A percentile compares a stretch with the other conserved stretches of the same genome.
These are phyloP conservation scores for Peronospora belbahrii DNA, from an alignment of 352 stramenopile genomes.

Conservation along the genomic window DNA sequence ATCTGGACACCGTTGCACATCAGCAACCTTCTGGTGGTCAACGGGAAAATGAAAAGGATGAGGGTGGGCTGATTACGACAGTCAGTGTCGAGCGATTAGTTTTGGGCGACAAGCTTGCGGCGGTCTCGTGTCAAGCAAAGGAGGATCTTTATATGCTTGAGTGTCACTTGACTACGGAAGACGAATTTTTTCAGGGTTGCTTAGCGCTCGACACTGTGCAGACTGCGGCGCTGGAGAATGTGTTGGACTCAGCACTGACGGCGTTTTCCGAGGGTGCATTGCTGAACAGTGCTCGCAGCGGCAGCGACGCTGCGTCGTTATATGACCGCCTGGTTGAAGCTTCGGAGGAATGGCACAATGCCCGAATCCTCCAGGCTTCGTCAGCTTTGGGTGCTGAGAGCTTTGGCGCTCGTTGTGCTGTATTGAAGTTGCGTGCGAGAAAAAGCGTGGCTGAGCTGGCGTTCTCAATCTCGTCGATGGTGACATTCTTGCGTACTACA, in stretches of 20 bases:
- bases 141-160: slow-evolving; percentile 73
- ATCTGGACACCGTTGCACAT: slow-evolving; percentile 43
- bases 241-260: slow-evolving; percentile 46
- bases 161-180: slow-evolving; percentile 58
- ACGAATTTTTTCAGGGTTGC: slow-evolving; percentile 43
- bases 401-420: slow-evolving; percentile 45
- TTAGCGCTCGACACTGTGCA: slow-evolving; percentile 39
- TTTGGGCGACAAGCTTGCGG: slow-evolving; percentile 51
- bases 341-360: slow-evolving; percentile 50
- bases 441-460: slow-evolving; percentile 43
- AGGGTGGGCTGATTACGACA: slow-evolving; percentile 9
- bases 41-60: slow-evolving; percentile 29
- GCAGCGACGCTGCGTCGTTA: slow-evolving; percentile 26
- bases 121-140: slow-evolving; percentile 50
- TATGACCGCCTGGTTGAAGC: slow-evolving; percentile 50
- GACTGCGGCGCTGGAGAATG: slow-evolving; percentile 36
- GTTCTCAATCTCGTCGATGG: slow-evolving; percentile 50
- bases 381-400: slow-evolving; percentile 28
- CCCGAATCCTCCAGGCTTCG: slow-evolving; percentile 15
- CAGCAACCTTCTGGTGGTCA: slow-evolving; percentile 7
- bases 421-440: slow-evolving; percentile 55
- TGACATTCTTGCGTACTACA: slow-evolving; percentile 34
- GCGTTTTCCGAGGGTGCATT: slow-evolving; percentile 55
- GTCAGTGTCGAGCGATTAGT: slow-evolving; percentile 46
- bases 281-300: slow-evolving; percentile 20